Percentiles rank a stretch among this genome's conserved stretches.
phyloP scores from a whole-genome alignment of 2,329 filamentous ascomycete species.

The Penicillium freii region DNA sequence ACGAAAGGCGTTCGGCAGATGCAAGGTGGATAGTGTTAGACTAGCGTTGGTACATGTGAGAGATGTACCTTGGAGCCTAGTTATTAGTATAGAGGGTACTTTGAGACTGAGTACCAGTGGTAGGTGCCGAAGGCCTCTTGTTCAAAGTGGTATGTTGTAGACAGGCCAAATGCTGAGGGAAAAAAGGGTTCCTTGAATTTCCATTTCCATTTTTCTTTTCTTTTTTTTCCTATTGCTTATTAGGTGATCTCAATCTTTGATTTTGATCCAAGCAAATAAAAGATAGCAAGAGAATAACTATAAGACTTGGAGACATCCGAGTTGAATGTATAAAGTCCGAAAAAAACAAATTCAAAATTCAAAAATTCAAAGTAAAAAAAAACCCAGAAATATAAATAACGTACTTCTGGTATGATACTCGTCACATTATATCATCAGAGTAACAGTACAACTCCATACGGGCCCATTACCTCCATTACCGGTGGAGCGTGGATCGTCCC shows the following conservation, averaged over 20 bases:
- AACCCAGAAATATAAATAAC: background rate
- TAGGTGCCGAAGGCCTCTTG: background rate
- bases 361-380: background rate
- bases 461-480: slow-evolving; percentile 15
- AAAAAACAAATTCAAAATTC: background rate
- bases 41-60: background rate
- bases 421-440: slow-evolving; percentile 8
- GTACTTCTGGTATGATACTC: background rate
- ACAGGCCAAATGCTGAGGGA: background rate
- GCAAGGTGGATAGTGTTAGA: slow-evolving; percentile 12
- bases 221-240: background rate
- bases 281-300: background rate
- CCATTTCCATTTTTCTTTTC: background rate
- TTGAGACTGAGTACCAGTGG: background rate
- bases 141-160: background rate
- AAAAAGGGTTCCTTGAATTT: background rate
- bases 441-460: slow-evolving; percentile 6
- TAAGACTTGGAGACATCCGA: background rate
- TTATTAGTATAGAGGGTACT: background rate
- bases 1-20: slow-evolving; percentile 20
- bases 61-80: background rate
- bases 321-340: background rate
- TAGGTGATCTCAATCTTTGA: background rate
- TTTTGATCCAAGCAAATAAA: background rate
- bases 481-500: slow-evolving; percentile 27